Conservation (phyloP, 2,329 filamentous ascomycete genomes). For the Cucurbitaria berberidis region DNA sequence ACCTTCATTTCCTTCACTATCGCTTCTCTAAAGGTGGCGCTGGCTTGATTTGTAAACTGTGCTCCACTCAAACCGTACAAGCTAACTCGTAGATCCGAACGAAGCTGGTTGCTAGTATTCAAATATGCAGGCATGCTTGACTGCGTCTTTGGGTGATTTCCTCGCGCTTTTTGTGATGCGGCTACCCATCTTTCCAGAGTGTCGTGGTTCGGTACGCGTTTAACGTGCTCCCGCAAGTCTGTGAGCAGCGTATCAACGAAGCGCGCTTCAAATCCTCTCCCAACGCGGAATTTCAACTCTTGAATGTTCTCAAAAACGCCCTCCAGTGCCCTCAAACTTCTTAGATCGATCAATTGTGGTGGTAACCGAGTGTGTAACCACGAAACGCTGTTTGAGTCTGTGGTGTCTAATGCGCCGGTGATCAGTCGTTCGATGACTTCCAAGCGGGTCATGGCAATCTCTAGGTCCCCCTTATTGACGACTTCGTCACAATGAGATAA, state of each 20-base stretch:
- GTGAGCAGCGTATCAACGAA: constrained; percentile 79
- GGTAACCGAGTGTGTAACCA: constrained; percentile 46
- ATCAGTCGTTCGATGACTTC: constrained; percentile 81
- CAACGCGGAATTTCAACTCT: constrained; percentile 78
- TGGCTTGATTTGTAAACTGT: constrained; percentile 78
- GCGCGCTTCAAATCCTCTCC: constrained; percentile 81
- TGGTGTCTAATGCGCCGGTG: constrained; percentile 67
- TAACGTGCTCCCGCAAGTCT: constrained; percentile 81
- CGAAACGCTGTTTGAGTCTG: constrained; percentile 31
- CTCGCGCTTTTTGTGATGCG: constrained; percentile 74
- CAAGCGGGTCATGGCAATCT: constrained; percentile 78
- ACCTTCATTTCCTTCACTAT: constrained; percentile 85
- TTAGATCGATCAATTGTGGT: constrained; percentile 68
- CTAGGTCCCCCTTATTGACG: constrained; percentile 83
- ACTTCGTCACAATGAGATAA: constrained; percentile 78
- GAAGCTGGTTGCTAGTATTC: constrained; percentile 71
- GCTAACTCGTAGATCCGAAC: constrained; percentile 71
- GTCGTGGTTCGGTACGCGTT: constrained; percentile 71
- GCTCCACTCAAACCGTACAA: constrained; percentile 82
- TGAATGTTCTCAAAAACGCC: constrained; percentile 79
- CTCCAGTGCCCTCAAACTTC: constrained; percentile 78
- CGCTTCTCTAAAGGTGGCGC: constrained; percentile 82
- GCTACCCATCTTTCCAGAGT: constrained; percentile 86
- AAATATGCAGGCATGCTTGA: constrained; percentile 80
- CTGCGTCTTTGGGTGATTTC: constrained; percentile 68